phyloP scores from a whole-genome alignment of 345 rosid genomes.

The Eutrema yunnanense region DNA sequence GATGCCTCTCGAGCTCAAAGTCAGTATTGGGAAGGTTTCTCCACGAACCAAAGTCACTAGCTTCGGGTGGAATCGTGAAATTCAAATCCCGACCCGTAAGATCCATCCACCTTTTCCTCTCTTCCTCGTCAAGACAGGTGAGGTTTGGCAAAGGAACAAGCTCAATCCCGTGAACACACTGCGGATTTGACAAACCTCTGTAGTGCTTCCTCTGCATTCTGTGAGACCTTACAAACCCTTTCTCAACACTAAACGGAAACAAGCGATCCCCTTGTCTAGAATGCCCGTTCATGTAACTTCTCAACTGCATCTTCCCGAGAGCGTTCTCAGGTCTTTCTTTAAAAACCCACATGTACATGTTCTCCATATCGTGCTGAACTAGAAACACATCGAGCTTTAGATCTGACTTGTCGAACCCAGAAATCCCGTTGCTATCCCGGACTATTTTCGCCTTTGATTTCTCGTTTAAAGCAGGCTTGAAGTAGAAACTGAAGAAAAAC shows the following conservation, averaged over 20 bases:
- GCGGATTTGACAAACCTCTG: slow-evolving; percentile 93
- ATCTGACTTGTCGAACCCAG: slow-evolving; percentile 85
- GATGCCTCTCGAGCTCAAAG: slow-evolving; percentile 80
- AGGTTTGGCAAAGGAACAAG: slow-evolving; percentile 73
- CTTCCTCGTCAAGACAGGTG: slow-evolving; percentile 73
- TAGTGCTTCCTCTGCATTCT: slow-evolving; percentile 98
- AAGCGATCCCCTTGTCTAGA: slow-evolving; percentile 93
- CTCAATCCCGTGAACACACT: slow-evolving; percentile 92
- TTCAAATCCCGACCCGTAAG: slow-evolving; percentile 87
- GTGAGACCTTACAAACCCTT: slow-evolving; percentile 92
- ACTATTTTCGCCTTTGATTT: slow-evolving; percentile 73
- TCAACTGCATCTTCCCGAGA: slow-evolving; percentile 93
- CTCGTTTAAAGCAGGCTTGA: slow-evolving; percentile 80
- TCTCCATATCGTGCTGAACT: slow-evolving; percentile 99
- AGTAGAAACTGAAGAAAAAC: slow-evolving; percentile 94
- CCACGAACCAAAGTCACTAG: slow-evolving; percentile 92
- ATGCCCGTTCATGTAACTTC: slow-evolving; percentile 98
- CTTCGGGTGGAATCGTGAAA: slow-evolving; percentile 70
- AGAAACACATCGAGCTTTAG: slow-evolving; percentile 78
- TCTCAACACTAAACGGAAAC: slow-evolving; percentile 88
- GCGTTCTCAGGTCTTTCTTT: slow-evolving; percentile 98
- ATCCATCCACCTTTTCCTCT: slow-evolving; percentile 81
- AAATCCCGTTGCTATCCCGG: slow-evolving; percentile 65
- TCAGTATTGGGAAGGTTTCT: slow-evolving; percentile 89
- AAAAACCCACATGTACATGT: slow-evolving; percentile 99